Conservation (phyloP, 176 grass and related monocot genomes). For the Musa beccarii region DNA sequence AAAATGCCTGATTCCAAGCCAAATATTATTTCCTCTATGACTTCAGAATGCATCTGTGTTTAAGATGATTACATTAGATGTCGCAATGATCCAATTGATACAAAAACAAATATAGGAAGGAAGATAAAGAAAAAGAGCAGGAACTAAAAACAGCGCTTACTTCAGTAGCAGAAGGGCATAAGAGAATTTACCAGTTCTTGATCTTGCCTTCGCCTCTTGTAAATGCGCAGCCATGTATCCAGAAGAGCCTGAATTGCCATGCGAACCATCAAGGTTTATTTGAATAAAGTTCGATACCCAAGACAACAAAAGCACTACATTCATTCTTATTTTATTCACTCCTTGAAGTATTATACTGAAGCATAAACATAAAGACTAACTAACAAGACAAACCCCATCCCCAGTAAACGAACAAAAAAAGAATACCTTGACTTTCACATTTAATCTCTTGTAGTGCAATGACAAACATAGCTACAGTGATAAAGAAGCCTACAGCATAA, state of each 20-base stretch:
- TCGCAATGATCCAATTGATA: slow-evolving; percentile 3
- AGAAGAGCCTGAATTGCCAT: slow-evolving; percentile 46
- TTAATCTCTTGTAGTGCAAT: too few species aligned
- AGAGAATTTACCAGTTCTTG: slow-evolving; percentile 61
- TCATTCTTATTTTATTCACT: background rate
- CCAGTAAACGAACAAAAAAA: background rate
- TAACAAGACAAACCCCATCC: too few species aligned
- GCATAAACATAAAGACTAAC: background rate
- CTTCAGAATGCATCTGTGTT: slow-evolving; percentile 69
- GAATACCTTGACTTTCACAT: too few species aligned
- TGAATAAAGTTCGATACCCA: background rate
- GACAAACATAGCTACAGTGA: too few species aligned
- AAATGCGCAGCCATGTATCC: slow-evolving; percentile 89
- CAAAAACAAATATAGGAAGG: slow-evolving; percentile 11
- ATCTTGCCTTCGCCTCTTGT: slow-evolving; percentile 76
- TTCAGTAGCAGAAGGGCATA: background rate
- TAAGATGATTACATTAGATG: slow-evolving; percentile 4
- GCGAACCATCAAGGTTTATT: background rate
- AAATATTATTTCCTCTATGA: slow-evolving; percentile 80
- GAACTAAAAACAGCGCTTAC: background rate
- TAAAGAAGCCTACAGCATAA: too few species aligned
- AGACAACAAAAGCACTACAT: background rate
- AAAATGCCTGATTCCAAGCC: slow-evolving; percentile 92
- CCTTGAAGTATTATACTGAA: background rate
- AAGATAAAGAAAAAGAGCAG: background rate